phyloP scores from a whole-genome alignment of 2,329 filamentous ascomycete genomes.

The Talaromyces piceae region DNA sequence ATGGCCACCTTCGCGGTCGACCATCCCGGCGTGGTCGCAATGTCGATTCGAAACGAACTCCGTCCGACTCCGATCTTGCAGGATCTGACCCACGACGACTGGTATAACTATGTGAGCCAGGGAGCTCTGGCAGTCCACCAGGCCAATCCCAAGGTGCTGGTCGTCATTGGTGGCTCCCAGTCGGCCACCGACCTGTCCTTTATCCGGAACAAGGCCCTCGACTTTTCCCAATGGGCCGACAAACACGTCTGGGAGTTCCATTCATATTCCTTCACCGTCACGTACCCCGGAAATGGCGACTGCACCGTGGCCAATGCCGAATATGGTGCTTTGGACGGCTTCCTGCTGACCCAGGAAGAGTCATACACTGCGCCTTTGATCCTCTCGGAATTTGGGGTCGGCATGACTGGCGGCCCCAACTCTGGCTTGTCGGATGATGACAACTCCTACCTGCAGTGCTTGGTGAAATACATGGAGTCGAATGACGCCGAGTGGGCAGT shows the following conservation, averaged over 20 bases:
- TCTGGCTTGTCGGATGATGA: conserved; percentile 41
- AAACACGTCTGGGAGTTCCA: conserved; percentile 58
- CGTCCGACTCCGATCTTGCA: conserved; percentile 38
- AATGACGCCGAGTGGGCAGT: conserved; percentile 56
- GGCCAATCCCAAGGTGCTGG: conserved; percentile 46
- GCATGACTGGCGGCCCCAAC: conserved; percentile 23
- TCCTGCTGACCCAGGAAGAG: conserved; percentile 44
- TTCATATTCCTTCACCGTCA: conserved; percentile 47
- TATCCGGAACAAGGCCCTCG: conserved; percentile 34
- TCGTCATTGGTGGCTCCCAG: conserved; percentile 49
- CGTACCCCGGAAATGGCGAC: conserved; percentile 31
- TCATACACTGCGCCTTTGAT: conserved; percentile 49
- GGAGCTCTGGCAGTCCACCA: conserved; percentile 45
- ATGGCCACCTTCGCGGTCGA: conserved; percentile 46
- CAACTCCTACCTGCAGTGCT: conserved; percentile 44
- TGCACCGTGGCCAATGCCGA: conserved; percentile 39
- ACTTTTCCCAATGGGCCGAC: conserved; percentile 39
- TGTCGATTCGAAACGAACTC: conserved; percentile 54
- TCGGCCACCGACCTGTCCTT: conserved; percentile 48
- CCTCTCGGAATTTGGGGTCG: conserved; percentile 54
- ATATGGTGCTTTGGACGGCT: conserved; percentile 46
- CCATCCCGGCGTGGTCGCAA: conserved; percentile 47
- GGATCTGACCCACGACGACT: conserved; percentile 40
- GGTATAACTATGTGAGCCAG: conserved; percentile 44
- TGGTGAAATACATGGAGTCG: conserved; percentile 45